phyloP scores from a whole-genome alignment of 208 protist species.

The Porcisia deanei region DNA sequence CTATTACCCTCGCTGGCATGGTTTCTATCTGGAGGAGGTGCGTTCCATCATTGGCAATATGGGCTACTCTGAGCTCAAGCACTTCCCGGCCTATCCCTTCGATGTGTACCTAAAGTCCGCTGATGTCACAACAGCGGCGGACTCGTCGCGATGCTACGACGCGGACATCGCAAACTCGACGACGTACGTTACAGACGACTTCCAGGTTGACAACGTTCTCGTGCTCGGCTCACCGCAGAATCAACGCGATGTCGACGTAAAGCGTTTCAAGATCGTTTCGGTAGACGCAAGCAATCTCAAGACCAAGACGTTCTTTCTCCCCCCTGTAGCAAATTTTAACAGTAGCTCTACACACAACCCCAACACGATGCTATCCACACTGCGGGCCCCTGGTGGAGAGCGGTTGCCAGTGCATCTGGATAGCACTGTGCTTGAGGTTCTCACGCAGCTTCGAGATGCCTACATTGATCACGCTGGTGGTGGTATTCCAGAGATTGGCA shows the following conservation, averaged over 20 bases:
- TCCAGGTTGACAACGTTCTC: slow-evolving; percentile 71
- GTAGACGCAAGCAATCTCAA: slow-evolving; percentile 72
- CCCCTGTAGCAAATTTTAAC: slow-evolving; percentile 29
- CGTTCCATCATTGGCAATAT: slow-evolving; percentile 78
- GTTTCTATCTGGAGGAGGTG: slow-evolving; percentile 91
- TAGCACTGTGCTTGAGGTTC: slow-evolving; percentile 41
- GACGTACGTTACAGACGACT: slow-evolving; percentile 86
- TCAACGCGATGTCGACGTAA: slow-evolving; percentile 77
- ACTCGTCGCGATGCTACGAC: slow-evolving; percentile 29
- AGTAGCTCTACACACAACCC: slow-evolving; percentile 34
- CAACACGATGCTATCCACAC: slow-evolving; percentile 48
- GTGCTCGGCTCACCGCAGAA: slow-evolving; percentile 76
- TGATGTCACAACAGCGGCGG: background rate
- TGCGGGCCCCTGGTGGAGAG: slow-evolving; percentile 26
- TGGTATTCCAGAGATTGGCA: slow-evolving; percentile 88
- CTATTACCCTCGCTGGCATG: slow-evolving; percentile 91
- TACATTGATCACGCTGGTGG: slow-evolving; percentile 79
- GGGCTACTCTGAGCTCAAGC: slow-evolving; percentile 68
- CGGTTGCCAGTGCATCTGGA: slow-evolving; percentile 47
- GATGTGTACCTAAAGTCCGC: slow-evolving; percentile 70
- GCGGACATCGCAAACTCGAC: slow-evolving; percentile 30
- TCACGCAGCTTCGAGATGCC: slow-evolving; percentile 70
- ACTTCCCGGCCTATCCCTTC: slow-evolving; percentile 82
- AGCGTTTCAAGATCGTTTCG: slow-evolving; percentile 82
- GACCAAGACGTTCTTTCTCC: slow-evolving; percentile 37